Conservation (phyloP, 805 yeast species). For the Danielia reshetovae region DNA sequence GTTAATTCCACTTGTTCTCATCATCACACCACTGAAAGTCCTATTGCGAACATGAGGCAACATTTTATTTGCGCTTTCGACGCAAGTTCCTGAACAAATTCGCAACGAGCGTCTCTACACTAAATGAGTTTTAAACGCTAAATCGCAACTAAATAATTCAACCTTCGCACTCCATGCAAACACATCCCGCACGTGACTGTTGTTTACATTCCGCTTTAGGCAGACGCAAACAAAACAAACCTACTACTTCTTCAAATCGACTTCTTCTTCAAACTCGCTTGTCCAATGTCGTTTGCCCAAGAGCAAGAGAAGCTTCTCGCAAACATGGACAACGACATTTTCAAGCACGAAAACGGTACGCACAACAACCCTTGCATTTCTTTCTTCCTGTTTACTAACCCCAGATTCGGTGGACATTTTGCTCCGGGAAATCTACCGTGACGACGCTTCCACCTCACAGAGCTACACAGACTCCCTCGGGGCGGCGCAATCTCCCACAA, state of each 20-base stretch:
- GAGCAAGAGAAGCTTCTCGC: background rate
- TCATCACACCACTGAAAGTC: too few relatives aligned
- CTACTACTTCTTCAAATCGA: too few relatives aligned
- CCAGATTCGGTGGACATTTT: constrained; percentile 28
- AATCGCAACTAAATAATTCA: too few relatives aligned
- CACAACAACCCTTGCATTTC: too few relatives aligned
- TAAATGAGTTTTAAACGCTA: too few relatives aligned
- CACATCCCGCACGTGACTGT: background rate
- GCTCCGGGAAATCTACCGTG: constrained; percentile 24
- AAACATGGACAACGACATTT: constrained; percentile 13
- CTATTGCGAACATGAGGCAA: too few relatives aligned
- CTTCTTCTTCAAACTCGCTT: background rate
- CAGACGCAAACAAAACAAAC: background rate
- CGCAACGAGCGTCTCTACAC: too few relatives aligned
- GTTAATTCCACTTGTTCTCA: too few relatives aligned
- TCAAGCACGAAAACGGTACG: constrained; percentile 28
- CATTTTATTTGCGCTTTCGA: too few relatives aligned
- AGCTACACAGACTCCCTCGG: background rate
- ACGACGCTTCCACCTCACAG: background rate
- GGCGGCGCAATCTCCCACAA: constrained; percentile 25
- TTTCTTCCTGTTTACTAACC: constrained; percentile 21
- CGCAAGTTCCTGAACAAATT: too few relatives aligned
- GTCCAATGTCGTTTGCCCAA: background rate
- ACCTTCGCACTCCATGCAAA: too few relatives aligned
- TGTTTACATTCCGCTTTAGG: background rate